Evolutionary conservation across 1,284 basidiomycete species (phyloP), one percentile per base, ranked within the genome.

Genomic region (Boletus holoroseus): DNA sequence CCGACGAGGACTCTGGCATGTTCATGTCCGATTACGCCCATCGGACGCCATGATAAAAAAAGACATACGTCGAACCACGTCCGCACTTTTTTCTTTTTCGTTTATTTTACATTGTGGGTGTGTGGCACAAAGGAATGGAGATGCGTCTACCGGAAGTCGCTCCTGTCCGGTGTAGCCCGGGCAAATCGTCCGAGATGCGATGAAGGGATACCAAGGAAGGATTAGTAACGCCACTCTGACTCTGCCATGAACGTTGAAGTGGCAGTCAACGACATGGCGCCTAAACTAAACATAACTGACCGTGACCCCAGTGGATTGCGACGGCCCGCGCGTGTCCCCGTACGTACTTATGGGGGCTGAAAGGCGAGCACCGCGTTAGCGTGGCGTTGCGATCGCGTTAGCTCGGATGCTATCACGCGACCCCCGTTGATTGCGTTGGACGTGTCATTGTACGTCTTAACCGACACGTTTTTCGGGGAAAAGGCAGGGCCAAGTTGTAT

Each of bases 101-200:
- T 24, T 42, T n/a, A 12, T n/a, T 3, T 18, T 38, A 12, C 15
- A 12, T 11, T 4, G 9, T 47, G 42, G 13, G 4, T n/a, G 27
- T 41, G 15, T 42, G 5, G 35, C 20, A 12, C 20, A 24, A 22
- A 50, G 24, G 34, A 26, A 50, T 40, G 44, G 36, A 36, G 38
- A 43, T 26, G 24, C 3, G 27, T 22, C 3, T 32, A 32, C 31
- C 32, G 44, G 31, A 16, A 8, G 15, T 24, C 40, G n/a, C 36
- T n/a, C 37, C 38, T 27, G 28, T 20, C 47, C 41, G 41, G 24
- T 34, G 7, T 13, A 5, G 1, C 6, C 27, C 36, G 54, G 48
- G 18, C 35, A 43, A 39, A 45, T 41, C 39, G 30, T 43, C 57
- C 57, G 54, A 45, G 44, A 46, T 51, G 44, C 22, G 44, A 44